Evolutionary conservation across 805 yeast genomes (phyloP).

Genomic region (Kurtzmaniella cleridarum): DNA sequence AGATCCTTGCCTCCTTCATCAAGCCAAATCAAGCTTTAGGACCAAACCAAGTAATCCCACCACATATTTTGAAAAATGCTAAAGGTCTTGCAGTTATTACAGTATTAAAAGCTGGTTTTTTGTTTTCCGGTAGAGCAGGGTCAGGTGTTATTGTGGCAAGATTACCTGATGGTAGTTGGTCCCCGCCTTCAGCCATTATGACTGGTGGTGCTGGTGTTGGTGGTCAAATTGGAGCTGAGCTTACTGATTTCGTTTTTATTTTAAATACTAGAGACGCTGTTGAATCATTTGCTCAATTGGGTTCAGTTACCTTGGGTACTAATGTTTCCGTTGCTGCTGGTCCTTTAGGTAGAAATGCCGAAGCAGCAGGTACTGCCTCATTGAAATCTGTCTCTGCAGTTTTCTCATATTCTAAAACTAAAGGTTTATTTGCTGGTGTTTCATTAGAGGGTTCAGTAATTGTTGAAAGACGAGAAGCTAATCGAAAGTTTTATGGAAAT

Average conservation of each 20-base stretch:
- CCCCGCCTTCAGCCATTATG: slow-evolving; percentile 92
- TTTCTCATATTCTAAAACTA: slow-evolving; percentile 90
- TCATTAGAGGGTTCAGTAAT: slow-evolving; percentile 95
- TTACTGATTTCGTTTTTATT: slow-evolving; percentile 93
- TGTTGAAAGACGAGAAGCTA: slow-evolving; percentile 96
- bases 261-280: slow-evolving; percentile 85
- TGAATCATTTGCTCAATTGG: slow-evolving; percentile 87
- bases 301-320: slow-evolving; percentile 93
- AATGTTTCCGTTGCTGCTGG: slow-evolving; percentile 96
- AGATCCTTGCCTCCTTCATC: slow-evolving; percentile 79
- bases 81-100: slow-evolving; percentile 90
- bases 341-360: slow-evolving; percentile 95
- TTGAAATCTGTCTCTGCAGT: slow-evolving; percentile 82
- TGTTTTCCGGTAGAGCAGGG: slow-evolving; percentile 96
- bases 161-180: slow-evolving; percentile 93
- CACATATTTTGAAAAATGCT: slow-evolving; percentile 78
- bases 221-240: slow-evolving; percentile 93
- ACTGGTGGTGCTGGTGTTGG: slow-evolving; percentile 99
- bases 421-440: slow-evolving; percentile 96
- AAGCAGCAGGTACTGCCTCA: slow-evolving; percentile 94
- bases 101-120: slow-evolving; percentile 93
- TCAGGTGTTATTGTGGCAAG: slow-evolving; percentile 94
- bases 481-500: slow-evolving; percentile 88
- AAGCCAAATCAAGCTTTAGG: slow-evolving; percentile 94
- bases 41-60: slow-evolving; percentile 85